These are phyloP conservation scores for Eremothecium gossypii DNA, from an alignment of 1,139 yeast genomes.

Conservation along the genomic window DNA sequence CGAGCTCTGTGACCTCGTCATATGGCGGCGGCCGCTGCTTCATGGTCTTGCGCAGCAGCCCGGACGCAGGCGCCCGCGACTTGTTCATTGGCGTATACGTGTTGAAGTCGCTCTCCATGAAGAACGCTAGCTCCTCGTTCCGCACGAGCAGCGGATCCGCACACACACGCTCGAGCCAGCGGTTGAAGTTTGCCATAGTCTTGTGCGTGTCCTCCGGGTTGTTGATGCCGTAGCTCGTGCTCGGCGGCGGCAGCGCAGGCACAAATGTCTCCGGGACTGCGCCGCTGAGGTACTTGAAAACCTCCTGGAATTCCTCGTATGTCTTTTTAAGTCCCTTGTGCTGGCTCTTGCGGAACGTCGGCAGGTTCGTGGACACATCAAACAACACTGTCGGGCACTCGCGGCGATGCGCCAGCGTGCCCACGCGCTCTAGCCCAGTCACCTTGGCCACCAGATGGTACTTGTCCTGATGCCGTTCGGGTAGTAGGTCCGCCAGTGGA, in stretches of 20 bases:
- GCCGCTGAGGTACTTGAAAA: slow-evolving; percentile 68
- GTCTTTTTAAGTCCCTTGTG: slow-evolving; percentile 78
- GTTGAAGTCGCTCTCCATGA: slow-evolving; percentile 82
- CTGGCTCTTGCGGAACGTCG: slow-evolving; percentile 60
- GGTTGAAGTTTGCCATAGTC: slow-evolving; percentile 55
- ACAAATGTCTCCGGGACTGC: slow-evolving; percentile 90
- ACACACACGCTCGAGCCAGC: slow-evolving; percentile 76
- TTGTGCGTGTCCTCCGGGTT: slow-evolving; percentile 71
- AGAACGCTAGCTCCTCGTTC: slow-evolving; percentile 82
- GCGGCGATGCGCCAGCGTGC: slow-evolving; percentile 29
- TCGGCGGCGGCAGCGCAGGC: slow-evolving; percentile 72
- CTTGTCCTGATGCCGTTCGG: slow-evolving; percentile 21
- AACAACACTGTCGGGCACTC: slow-evolving; percentile 33
- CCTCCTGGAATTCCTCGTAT: slow-evolving; percentile 62
- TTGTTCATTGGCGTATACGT: slow-evolving; percentile 55
- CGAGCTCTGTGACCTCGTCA: slow-evolving; percentile 74
- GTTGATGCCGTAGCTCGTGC: slow-evolving; percentile 70
- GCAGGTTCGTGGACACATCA: slow-evolving; percentile 46
- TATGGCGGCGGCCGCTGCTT: slow-evolving; percentile 89
- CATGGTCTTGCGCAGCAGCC: slow-evolving; percentile 75
- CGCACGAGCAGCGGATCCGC: slow-evolving; percentile 68
- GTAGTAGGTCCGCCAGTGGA: slow-evolving; percentile 12
- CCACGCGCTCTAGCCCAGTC: slow-evolving; percentile 31
- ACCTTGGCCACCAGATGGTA: slow-evolving; percentile 27
- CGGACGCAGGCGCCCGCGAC: slow-evolving; percentile 57